phyloP scores from a whole-genome alignment of 495 filamentous ascomycete genomes.

The Tuber brumale region DNA sequence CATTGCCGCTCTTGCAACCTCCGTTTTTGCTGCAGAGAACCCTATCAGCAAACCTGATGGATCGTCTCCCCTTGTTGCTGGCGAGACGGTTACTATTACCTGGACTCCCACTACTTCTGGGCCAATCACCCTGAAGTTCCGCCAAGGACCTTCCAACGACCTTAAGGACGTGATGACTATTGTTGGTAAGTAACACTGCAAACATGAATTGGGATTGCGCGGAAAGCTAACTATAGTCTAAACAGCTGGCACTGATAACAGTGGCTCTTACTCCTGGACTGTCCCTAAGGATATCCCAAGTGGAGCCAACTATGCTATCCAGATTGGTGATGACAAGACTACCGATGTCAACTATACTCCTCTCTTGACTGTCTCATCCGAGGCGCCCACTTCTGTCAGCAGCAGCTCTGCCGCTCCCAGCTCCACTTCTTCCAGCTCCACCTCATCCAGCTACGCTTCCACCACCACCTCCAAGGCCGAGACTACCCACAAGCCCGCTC shows the following conservation, averaged over 20 bases:
- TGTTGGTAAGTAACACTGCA: slow-evolving; percentile 17
- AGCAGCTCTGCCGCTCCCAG: neutral
- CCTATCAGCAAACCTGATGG: slow-evolving; percentile 52
- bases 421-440: slow-evolving; percentile 3
- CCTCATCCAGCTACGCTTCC: slow-evolving; percentile 5
- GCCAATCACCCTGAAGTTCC: slow-evolving; percentile 19
- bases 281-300: slow-evolving; percentile 7
- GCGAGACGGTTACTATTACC: slow-evolving; percentile 53
- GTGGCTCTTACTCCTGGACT: slow-evolving; percentile 25
- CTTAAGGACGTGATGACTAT: slow-evolving; percentile 25
- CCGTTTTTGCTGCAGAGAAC: slow-evolving; percentile 50
- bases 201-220: neutral
- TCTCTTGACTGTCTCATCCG: slow-evolving; percentile 21
- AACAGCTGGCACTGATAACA: slow-evolving; percentile 14
- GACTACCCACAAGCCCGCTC: neutral
- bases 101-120: slow-evolving; percentile 48
- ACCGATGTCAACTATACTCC: slow-evolving; percentile 35
- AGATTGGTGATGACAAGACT: slow-evolving; percentile 17
- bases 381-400: neutral
- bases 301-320: slow-evolving; percentile 30
- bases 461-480: slow-evolving; percentile 4
- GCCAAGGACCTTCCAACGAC: slow-evolving; percentile 25
- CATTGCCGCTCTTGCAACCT: slow-evolving; percentile 49
- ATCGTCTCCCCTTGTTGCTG: slow-evolving; percentile 50
- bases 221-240: slow-evolving; percentile 7